Conservation (phyloP, 306 rosid species). For the Lagenaria siceraria region DNA sequence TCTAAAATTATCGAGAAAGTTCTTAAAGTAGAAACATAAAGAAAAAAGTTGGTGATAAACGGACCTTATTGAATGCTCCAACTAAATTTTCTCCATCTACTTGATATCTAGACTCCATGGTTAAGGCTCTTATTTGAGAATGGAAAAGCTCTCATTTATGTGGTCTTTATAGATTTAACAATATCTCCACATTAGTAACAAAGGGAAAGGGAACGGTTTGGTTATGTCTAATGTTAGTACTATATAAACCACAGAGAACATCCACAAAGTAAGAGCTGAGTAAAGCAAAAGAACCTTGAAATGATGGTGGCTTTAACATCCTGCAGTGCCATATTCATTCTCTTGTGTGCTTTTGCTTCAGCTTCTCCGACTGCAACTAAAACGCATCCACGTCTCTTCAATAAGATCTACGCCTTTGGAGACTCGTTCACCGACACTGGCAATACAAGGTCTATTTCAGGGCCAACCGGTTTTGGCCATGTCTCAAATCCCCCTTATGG, state of each 20-base stretch:
- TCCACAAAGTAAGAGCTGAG: not conserved
- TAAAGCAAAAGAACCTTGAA: not conserved
- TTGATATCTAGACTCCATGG: not conserved
- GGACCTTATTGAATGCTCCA: not conserved
- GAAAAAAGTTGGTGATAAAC: not conserved
- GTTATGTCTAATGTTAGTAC: not conserved
- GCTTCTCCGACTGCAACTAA: slow-evolving; percentile 9
- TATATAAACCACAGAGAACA: not conserved
- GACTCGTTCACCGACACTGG: slow-evolving; percentile 97
- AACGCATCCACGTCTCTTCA: slow-evolving; percentile 31
- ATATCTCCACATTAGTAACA: not conserved
- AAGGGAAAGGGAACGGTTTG: not conserved
- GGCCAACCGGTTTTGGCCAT: slow-evolving; percentile 81
- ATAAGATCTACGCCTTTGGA: slow-evolving; percentile 72
- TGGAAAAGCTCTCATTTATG: not conserved
- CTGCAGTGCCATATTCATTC: slow-evolving; percentile 18
- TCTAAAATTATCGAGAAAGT: not conserved
- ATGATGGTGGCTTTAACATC: slow-evolving; percentile 2
- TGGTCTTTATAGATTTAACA: not conserved
- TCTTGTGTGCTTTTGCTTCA: slow-evolving; percentile 10
- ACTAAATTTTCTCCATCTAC: not conserved
- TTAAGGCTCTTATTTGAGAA: not conserved
- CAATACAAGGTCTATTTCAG: slow-evolving; percentile 48
- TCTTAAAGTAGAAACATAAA: not conserved
- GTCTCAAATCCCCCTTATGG: slow-evolving; percentile 71